Evolutionary conservation across 768 basidiomycete species (phyloP).

Genomic region (Trametes cubensis): DNA sequence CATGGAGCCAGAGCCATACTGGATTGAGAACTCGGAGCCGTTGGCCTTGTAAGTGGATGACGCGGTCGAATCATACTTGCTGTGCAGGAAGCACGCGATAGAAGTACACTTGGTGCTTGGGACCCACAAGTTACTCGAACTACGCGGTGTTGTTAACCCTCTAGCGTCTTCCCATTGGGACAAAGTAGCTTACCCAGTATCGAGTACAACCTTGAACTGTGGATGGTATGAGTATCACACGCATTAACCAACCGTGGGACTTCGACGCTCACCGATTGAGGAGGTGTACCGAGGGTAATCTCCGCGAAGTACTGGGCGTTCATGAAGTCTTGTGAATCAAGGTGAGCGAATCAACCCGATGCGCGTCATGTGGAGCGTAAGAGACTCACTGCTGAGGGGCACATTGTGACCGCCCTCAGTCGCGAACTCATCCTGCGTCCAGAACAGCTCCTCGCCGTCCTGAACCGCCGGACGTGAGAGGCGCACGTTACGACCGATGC

Average conservation of each 20-base stretch:
- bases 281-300: conserved; percentile 80
- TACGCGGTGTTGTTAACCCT: too few species aligned
- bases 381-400: conserved; percentile 79
- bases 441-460: conserved; percentile 62
- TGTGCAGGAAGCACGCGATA: conserved; percentile 92
- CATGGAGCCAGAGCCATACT: conserved; percentile 96
- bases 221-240: conserved; percentile 8
- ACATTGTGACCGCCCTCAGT: conserved; percentile 79
- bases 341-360: too few species aligned
- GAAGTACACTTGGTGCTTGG: conserved; percentile 80
- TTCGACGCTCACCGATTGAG: conserved; percentile 63
- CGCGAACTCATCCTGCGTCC: conserved; percentile 73
- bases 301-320: conserved; percentile 97
- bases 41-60: conserved; percentile 91
- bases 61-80: conserved; percentile 80
- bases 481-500: conserved; percentile 63
- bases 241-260: not conserved
- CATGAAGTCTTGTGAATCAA: conserved; percentile 95
- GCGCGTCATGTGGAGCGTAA: too few species aligned
- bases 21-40: conserved; percentile 86
- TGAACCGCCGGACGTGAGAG: conserved; percentile 45
- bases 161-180: too few species aligned
- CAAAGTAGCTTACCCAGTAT: conserved; percentile 68
- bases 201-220: conserved; percentile 92
- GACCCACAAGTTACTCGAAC: conserved; percentile 94